Conservation (phyloP, 805 yeast species). For the Candida nitratophila region DNA sequence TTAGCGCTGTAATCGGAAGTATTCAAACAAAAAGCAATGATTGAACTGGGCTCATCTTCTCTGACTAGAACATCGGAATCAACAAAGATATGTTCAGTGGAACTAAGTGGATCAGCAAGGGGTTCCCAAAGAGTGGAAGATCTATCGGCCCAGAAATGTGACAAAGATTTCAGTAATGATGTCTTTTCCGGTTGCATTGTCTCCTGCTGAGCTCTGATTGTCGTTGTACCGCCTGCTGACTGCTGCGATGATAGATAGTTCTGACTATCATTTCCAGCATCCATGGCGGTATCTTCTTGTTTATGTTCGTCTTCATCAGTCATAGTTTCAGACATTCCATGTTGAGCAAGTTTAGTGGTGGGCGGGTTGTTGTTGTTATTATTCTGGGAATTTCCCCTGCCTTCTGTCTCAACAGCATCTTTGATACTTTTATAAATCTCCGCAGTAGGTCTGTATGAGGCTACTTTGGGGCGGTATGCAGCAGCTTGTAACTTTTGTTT, state of each 20-base stretch:
- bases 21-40: slow-evolving; percentile 87
- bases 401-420: slow-evolving; percentile 69
- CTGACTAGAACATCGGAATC: slow-evolving; percentile 91
- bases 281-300: no score
- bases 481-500: slow-evolving; percentile 48
- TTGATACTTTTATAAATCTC: slow-evolving; percentile 83
- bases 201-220: not conserved
- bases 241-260: no score
- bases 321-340: no score
- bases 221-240: no score
- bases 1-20: slow-evolving; percentile 65
- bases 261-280: no score
- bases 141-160: slow-evolving; percentile 96
- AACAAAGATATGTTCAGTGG: slow-evolving; percentile 85
- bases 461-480: slow-evolving; percentile 65
- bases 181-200: slow-evolving; percentile 49
- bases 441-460: slow-evolving; percentile 77
- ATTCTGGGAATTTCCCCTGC: not conserved
- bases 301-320: no score
- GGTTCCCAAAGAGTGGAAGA: slow-evolving; percentile 96
- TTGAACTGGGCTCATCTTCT: slow-evolving; percentile 93
- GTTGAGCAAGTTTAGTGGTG: no score
- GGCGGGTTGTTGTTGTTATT: not conserved
- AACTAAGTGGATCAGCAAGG: slow-evolving; percentile 68
- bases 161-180: slow-evolving; percentile 72